Evolutionary conservation across 2,329 filamentous ascomycete species (phyloP).

Genomic region (Escovopsis sp.): DNA sequence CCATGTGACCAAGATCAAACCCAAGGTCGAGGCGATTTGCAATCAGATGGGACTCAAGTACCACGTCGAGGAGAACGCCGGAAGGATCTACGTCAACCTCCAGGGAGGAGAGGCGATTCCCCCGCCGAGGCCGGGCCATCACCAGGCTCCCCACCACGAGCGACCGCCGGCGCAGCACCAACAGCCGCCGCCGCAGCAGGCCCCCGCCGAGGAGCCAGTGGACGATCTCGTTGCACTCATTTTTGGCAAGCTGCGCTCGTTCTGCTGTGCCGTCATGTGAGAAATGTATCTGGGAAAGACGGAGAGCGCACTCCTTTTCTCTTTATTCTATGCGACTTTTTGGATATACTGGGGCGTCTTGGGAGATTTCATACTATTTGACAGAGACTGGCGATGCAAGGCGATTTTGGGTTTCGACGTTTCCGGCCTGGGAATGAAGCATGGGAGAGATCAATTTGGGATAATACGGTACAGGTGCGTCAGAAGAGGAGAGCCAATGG

Average conservation of each 20-base stretch:
- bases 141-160: conserved; percentile 18
- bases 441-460: too few species aligned
- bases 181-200: conserved; percentile 30
- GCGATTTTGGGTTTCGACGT: too few species aligned
- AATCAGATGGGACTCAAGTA: conserved; percentile 69
- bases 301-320: not conserved
- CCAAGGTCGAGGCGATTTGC: conserved; percentile 80
- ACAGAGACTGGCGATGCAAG: not conserved
- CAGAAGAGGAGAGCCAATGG: too few species aligned
- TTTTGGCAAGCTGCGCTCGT: conserved; percentile 48
- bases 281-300: not conserved
- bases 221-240: conserved; percentile 45
- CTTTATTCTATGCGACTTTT: not conserved
- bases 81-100: conserved; percentile 77
- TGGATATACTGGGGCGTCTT: not conserved
- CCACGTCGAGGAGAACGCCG: conserved; percentile 74
- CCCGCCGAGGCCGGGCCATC: conserved; percentile 20
- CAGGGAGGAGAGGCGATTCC: conserved; percentile 50
- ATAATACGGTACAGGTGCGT: too few species aligned
- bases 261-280: conserved; percentile 66
- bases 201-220: conserved; percentile 43
- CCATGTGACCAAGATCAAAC: conserved; percentile 88
- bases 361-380: not conserved
- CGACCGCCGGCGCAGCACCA: conserved; percentile 21
- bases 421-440: too few species aligned